Evolutionary conservation across 495 filamentous ascomycete genomes (phyloP).

Genomic region (Bombardia bombarda): DNA sequence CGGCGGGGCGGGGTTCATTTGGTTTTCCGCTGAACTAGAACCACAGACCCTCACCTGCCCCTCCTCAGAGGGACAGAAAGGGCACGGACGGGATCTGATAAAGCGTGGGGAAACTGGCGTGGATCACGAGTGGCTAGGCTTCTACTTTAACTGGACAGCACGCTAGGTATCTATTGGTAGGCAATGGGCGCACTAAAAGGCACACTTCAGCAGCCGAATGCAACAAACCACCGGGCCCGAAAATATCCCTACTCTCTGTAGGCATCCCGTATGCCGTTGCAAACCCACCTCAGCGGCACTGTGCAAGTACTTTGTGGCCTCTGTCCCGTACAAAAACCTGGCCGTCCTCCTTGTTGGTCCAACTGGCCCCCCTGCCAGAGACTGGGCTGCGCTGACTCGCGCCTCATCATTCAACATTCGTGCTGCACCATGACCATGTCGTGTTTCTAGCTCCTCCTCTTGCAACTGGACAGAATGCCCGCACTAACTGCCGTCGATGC

Average conservation of each 20-base stretch:
- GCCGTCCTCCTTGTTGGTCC: neutral
- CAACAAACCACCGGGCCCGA: constrained; percentile 2
- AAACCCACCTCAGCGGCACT: constrained; percentile 8
- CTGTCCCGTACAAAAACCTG: neutral
- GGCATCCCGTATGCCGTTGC: neutral
- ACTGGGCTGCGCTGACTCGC: no score
- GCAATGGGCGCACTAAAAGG: no score
- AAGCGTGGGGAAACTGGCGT: constrained; percentile 17
- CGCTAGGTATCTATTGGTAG: neutral
- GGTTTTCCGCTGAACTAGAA: no score
- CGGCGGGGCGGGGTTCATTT: constrained; percentile 4
- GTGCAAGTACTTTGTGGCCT: constrained; percentile 15
- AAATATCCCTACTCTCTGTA: neutral
- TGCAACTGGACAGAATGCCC: no score
- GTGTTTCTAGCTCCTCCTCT: no score
- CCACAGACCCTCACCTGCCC: no score
- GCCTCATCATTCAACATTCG: no score
- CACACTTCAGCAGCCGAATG: constrained; percentile 4
- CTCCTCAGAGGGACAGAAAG: neutral
- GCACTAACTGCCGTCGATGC: no score
- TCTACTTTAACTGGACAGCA: constrained; percentile 1
- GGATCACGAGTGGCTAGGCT: constrained; percentile 8
- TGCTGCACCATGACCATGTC: no score
- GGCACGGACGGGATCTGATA: constrained; percentile 14
- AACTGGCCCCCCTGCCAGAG: neutral